Evolutionary conservation across 495 filamentous ascomycete species (phyloP), one percentile per base, ranked within the genome.

Genomic region (Acidiella bohemica): DNA sequence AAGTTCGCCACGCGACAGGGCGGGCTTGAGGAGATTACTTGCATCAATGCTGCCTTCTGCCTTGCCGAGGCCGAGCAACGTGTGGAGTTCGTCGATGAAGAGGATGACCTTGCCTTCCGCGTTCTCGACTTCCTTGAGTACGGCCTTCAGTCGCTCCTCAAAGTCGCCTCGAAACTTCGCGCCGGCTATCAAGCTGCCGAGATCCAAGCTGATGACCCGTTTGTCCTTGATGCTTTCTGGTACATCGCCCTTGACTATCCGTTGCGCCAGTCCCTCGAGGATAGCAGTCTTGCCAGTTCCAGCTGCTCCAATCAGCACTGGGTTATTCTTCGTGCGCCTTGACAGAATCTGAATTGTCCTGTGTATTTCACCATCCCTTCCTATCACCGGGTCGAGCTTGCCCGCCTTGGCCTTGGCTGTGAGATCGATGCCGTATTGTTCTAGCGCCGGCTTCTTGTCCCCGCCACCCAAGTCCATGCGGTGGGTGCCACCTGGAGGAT

Each of bases 141-240:
- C 84, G 36, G 74, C 72, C 59, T 97, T 97, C 31, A 96, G 55
- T 23, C 90, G 73, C 55, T 97, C 90, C 57, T 97, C 90, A 42
- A 97, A 96, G 50, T 97, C 90, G 36, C 90, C 90, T 35, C 90
- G 66, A 46, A 87, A 97, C 55, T 94, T 96, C 9, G 90, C 86
- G 27, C 90, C 90, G 11, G 90, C 92, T 53, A 97, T 95, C 12
- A 97, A 67, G 18, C 80, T 81, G 2, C 90, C 90, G 0, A 97
- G 66, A 50, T 97, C 90, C 38, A 96, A 59, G 9, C 78, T 67
- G 39, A 96, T 71, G 10, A 97, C 90, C 25, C 75, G 68, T 58
- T 96, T 97, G 47, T 93, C 77, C 62, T 95, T 94, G 63, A 97
- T 81, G 53, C 84, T 93, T 59, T 96, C 90, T 0, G 90, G 90